Conservation (phyloP, 768 basidiomycete genomes). For the Naganishia onofrii region DNA sequence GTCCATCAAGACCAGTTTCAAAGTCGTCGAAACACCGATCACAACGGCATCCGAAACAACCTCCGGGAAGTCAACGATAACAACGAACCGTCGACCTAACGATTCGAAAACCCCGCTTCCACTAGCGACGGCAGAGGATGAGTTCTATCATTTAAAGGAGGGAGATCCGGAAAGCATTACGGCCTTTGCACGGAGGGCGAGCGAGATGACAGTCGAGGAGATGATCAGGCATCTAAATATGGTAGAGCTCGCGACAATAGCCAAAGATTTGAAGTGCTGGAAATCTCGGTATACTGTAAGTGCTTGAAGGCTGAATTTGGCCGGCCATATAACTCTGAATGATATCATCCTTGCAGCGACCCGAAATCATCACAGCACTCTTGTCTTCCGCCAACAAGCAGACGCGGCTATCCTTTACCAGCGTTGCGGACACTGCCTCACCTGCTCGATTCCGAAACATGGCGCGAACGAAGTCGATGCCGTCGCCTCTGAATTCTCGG, state of each 20-base stretch:
- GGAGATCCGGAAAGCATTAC: slow-evolving; percentile 26
- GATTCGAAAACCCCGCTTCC: neutral
- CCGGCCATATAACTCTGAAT: neutral
- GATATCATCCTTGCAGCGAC: neutral
- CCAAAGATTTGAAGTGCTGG: slow-evolving; percentile 41
- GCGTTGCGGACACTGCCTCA: slow-evolving; percentile 11
- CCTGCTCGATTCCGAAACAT: slow-evolving; percentile 19
- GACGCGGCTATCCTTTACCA: slow-evolving; percentile 29
- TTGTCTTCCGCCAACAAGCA: slow-evolving; percentile 30
- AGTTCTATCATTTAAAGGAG: neutral
- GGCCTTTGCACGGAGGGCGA: slow-evolving; percentile 23
- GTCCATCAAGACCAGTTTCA: neutral
- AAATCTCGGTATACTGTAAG: slow-evolving; percentile 30
- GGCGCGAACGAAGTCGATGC: slow-evolving; percentile 19
- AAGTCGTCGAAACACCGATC: neutral
- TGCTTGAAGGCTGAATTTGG: neutral
- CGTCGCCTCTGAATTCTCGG: slow-evolving; percentile 4
- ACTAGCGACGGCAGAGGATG: neutral
- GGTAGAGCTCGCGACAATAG: slow-evolving; percentile 47
- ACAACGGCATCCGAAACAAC: neutral
- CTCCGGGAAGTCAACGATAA: neutral
- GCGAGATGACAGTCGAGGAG: slow-evolving; percentile 41
- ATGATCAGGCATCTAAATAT: slow-evolving; percentile 49
- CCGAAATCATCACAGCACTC: slow-evolving; percentile 28
- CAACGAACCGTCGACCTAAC: neutral